phyloP scores from a whole-genome alignment of 2,329 filamentous ascomycete genomes.

The Stachybotrys chartarum region DNA sequence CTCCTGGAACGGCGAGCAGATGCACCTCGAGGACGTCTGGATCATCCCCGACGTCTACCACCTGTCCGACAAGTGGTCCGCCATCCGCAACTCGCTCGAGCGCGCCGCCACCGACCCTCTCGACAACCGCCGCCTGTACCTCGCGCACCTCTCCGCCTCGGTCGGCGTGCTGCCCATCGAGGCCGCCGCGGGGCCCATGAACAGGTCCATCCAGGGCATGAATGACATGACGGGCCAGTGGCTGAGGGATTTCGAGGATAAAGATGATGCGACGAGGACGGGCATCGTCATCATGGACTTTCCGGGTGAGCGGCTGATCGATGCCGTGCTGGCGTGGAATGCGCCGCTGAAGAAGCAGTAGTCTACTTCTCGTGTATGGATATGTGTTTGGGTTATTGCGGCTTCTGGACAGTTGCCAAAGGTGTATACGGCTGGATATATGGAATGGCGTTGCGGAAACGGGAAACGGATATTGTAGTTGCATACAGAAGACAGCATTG shows the following conservation, averaged over 20 bases:
- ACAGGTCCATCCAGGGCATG: constrained; percentile 44
- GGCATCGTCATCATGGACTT: constrained; percentile 1
- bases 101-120: constrained; percentile 23
- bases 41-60: constrained; percentile 33
- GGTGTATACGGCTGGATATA: background rate
- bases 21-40: constrained; percentile 41
- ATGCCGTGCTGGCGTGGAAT: background rate
- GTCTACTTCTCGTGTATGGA: background rate
- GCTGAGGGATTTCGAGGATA: background rate
- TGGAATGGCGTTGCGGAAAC: too few relatives aligned
- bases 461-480: too few relatives aligned
- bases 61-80: constrained; percentile 39
- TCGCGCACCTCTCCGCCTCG: constrained; percentile 40
- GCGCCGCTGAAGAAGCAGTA: background rate
- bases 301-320: background rate
- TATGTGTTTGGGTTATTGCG: background rate
- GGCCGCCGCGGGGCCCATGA: constrained; percentile 38
- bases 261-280: background rate
- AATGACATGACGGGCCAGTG: constrained; percentile 20
- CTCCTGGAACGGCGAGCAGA: constrained; percentile 34
- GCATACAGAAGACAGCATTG: too few relatives aligned
- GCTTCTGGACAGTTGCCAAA: too few relatives aligned
- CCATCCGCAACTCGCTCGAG: constrained; percentile 32
- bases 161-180: constrained; percentile 42
- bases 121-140: constrained; percentile 30